Percentiles rank a stretch among this genome's conserved stretches.
Evolutionary conservation across 495 filamentous ascomycete species (phyloP).

Genomic region (Massariosphaeria phaeospora): DNA sequence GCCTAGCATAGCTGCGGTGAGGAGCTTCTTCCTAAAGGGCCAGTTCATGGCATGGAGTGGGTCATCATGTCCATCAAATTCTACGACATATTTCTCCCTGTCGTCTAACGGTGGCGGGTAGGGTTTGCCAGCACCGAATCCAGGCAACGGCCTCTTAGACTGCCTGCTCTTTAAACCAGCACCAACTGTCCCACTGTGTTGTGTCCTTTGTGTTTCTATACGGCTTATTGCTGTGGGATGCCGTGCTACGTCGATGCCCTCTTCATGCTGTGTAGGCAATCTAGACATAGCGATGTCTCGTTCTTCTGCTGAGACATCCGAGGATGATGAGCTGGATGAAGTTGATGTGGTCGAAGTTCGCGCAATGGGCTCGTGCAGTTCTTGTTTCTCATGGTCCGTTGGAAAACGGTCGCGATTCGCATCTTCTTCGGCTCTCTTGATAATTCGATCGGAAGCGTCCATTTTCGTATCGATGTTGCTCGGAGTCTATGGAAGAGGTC

Average conservation of each 20-base stretch:
- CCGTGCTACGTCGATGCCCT: slow-evolving; percentile 51
- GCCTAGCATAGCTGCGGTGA: slow-evolving; percentile 67
- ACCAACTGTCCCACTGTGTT: slow-evolving; percentile 73
- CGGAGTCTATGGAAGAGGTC: neutral
- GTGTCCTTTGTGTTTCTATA: slow-evolving; percentile 67
- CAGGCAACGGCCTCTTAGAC: slow-evolving; percentile 54
- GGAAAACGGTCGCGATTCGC: slow-evolving; percentile 31
- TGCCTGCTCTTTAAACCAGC: slow-evolving; percentile 46
- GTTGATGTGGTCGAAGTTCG: slow-evolving; percentile 35
- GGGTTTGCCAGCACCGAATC: slow-evolving; percentile 68
- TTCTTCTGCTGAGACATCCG: slow-evolving; percentile 31
- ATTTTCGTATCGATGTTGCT: slow-evolving; percentile 20
- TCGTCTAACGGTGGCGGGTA: slow-evolving; percentile 69
- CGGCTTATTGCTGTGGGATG: slow-evolving; percentile 70
- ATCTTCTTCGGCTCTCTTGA: slow-evolving; percentile 48
- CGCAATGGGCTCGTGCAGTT: slow-evolving; percentile 22
- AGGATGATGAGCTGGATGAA: slow-evolving; percentile 50
- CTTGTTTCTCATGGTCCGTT: slow-evolving; percentile 31
- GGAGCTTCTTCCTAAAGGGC: slow-evolving; percentile 68
- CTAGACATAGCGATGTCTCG: slow-evolving; percentile 48
- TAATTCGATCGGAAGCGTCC: slow-evolving; percentile 51
- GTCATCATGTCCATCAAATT: slow-evolving; percentile 75
- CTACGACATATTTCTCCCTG: slow-evolving; percentile 79
- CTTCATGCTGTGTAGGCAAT: slow-evolving; percentile 57
- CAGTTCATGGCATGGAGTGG: slow-evolving; percentile 82